phyloP scores from a whole-genome alignment of 2,329 filamentous ascomycete genomes.

The Monosporascus sp. region DNA sequence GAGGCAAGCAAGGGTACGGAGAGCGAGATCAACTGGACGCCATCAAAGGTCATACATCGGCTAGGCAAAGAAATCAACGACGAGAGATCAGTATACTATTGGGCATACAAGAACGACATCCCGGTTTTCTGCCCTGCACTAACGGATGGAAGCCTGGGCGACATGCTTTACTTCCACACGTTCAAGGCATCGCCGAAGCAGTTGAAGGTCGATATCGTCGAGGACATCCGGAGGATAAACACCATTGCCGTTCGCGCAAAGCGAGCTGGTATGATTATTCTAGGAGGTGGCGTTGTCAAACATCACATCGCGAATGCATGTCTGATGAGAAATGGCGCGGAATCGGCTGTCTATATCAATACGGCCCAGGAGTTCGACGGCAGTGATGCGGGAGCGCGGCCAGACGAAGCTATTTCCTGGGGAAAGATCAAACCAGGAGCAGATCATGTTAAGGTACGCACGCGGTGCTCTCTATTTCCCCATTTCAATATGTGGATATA shows the following conservation, averaged over 20 bases:
- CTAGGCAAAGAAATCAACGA: constrained; percentile 93
- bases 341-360: constrained; percentile 96
- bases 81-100: constrained; percentile 88
- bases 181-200: constrained; percentile 81
- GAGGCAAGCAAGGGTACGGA: constrained; percentile 65
- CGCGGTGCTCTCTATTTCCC: not conserved
- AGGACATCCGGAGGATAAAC: constrained; percentile 91
- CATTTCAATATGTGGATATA: not conserved
- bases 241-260: constrained; percentile 84
- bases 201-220: constrained; percentile 83
- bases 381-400: constrained; percentile 88
- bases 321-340: constrained; percentile 94
- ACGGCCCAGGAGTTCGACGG: constrained; percentile 97
- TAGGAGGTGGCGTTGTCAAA: constrained; percentile 93
- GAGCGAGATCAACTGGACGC: constrained; percentile 81
- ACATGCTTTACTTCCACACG: constrained; percentile 98
- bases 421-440: constrained; percentile 92
- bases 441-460: constrained; percentile 76
- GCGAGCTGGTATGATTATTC: constrained; percentile 87
- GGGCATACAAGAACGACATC: constrained; percentile 95
- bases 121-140: constrained; percentile 95
- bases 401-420: constrained; percentile 97
- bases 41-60: constrained; percentile 82
- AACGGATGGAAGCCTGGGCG: constrained; percentile 89
- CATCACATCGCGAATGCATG: constrained; percentile 98